These are phyloP conservation scores for Tympanopsis confertula DNA, from an alignment of 2,329 filamentous ascomycete species.

Conservation along the genomic window DNA sequence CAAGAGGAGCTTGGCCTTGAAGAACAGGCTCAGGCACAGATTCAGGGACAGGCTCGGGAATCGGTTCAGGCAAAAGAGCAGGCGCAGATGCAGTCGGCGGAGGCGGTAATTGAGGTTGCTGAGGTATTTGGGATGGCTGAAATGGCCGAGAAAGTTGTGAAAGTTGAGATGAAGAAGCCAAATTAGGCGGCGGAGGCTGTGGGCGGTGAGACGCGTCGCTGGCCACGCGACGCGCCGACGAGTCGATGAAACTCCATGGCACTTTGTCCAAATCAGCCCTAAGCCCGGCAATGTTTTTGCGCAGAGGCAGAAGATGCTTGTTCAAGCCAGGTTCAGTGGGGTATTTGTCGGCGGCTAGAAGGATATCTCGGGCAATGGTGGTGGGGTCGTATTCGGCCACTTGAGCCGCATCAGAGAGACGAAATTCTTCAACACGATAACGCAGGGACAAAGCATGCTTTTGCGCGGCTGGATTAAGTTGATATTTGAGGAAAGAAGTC, in stretches of 20 bases:
- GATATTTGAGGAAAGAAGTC: too few relatives aligned
- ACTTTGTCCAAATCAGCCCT: neutral
- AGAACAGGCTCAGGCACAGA: too few relatives aligned
- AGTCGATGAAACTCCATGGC: neutral
- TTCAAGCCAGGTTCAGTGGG: neutral
- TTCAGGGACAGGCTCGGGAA: too few relatives aligned
- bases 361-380: neutral
- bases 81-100: too few relatives aligned
- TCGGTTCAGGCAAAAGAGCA: too few relatives aligned
- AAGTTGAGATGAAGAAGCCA: neutral
- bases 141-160: neutral
- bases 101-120: neutral
- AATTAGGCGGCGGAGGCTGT: neutral
- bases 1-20: too few relatives aligned
- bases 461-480: too few relatives aligned
- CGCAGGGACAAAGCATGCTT: too few relatives aligned
- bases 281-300: neutral
- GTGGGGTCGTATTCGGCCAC: neutral
- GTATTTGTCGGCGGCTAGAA: neutral
- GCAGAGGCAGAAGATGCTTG: neutral
- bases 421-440: too few relatives aligned
- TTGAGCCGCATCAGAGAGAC: neutral
- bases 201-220: neutral
- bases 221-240: neutral
- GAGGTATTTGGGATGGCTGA: neutral